A percentile compares a stretch with the other conserved stretches of the same genome.
Evolutionary conservation across 306 rosid genomes (phyloP).

Genomic region (Alnus rubra): DNA sequence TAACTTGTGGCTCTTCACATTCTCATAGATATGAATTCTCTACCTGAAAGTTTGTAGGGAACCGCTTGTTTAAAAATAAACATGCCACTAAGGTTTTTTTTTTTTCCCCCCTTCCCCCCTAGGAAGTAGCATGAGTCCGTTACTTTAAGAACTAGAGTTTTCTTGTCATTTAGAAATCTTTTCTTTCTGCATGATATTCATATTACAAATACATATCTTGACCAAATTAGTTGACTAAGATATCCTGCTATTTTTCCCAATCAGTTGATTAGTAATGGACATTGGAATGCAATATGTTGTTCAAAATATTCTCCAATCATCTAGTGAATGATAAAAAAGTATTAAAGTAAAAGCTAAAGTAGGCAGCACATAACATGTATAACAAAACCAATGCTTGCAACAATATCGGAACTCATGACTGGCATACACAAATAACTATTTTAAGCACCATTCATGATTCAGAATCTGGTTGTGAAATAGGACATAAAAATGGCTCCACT

Average conservation of each 20-base stretch:
- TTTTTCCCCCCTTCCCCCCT: too few relatives aligned
- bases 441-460: neutral
- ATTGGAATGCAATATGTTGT: neutral
- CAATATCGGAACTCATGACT: neutral
- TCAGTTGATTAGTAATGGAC: neutral
- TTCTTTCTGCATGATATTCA: too few relatives aligned
- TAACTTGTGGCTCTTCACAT: neutral
- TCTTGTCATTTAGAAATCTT: too few relatives aligned
- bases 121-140: too few relatives aligned
- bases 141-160: too few relatives aligned
- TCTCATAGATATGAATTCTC: too few relatives aligned
- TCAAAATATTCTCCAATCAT: neutral
- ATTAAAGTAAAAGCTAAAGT: neutral
- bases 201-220: too few relatives aligned
- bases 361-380: neutral
- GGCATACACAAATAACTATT: neutral
- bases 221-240: too few relatives aligned
- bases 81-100: neutral
- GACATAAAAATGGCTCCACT: conserved; percentile 26
- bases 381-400: neutral
- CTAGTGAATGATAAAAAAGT: neutral
- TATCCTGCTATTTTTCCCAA: neutral
- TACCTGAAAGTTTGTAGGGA: neutral
- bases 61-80: neutral
- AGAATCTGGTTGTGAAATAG: conserved; percentile 7